Evolutionary conservation across 163 green algal species (phyloP), one percentile per base, ranked within the genome.

Genomic region (Scenedesmus sp.): DNA sequence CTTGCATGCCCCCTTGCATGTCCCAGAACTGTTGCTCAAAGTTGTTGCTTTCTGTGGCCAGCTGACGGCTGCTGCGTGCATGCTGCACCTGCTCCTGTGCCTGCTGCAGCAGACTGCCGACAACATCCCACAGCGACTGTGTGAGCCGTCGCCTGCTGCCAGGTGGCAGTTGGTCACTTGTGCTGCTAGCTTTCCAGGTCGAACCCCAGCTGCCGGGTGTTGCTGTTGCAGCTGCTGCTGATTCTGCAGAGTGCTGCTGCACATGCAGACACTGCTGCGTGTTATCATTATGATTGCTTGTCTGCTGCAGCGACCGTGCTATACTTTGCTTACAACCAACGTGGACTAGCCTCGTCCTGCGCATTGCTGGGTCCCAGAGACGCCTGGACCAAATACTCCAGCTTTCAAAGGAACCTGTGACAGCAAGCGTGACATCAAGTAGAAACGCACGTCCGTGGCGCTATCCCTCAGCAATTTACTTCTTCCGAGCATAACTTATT

Each of bases 341-440:
- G 18, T 18, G 6, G 18, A 40, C 3, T 9, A 37, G 16, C 30
- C 65, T 76, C 0, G 0, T 18, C 65, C 65, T 76, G 30, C 30
- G 65, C 65, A 7, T 7, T 76, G 65, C 30, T 76, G 30, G 5
- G 30, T 76, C 30, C 65, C 30, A 7, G 18, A 3, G 30, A 3
- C 9, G 30, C 65, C 9, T 40, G 30, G 65, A 40, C 20, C 16
- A 6, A 1, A 7, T 7, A 26, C 30, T 40, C 65, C 16, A 76
- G 65, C 65, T 76, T 76, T 40, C 65, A 30, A 40, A 76, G 65
- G 65, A 76, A 76, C 65, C 65, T 76, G 65, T 76, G 65, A 76
- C 65, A 76, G 65, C 65, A 76, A 76, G 30, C 65, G 65, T 76
- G 65, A 76, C 65, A 76, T 76, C 65, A 76, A 76, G 65, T n/a